Evolutionary conservation across 768 basidiomycete genomes (phyloP).

Genomic region (Phanerochaete carnosa): DNA sequence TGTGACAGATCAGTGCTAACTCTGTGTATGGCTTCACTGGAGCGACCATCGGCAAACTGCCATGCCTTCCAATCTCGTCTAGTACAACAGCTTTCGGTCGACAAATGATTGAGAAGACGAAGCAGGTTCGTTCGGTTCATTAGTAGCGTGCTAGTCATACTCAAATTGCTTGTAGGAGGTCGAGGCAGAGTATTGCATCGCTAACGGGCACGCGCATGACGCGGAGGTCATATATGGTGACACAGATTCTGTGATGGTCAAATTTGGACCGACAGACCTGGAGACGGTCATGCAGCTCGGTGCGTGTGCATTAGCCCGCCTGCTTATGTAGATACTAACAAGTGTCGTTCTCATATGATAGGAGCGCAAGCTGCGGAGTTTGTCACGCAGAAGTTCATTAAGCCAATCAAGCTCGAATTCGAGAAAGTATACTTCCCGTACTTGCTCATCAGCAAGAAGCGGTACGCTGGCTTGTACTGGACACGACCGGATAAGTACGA

Average conservation of each 20-base stretch:
- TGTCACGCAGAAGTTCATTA: conserved; percentile 87
- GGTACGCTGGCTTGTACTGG: conserved; percentile 98
- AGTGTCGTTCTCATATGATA: conserved; percentile 25
- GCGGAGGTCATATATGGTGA: conserved; percentile 98
- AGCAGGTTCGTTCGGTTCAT: conserved; percentile 49
- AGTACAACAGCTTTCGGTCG: conserved; percentile 95
- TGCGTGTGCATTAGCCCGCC: conserved; percentile 30
- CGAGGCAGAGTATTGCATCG: conserved; percentile 79
- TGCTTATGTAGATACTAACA: too few relatives aligned
- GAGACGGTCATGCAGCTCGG: conserved; percentile 87
- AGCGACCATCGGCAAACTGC: conserved; percentile 94
- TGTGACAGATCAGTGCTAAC: conserved; percentile 88
- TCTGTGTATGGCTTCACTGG: conserved; percentile 99
- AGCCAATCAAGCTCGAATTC: conserved; percentile 98
- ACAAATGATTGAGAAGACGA: conserved; percentile 98
- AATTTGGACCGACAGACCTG: conserved; percentile 89
- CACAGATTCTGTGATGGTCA: conserved; percentile 99
- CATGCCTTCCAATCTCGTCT: conserved; percentile 94
- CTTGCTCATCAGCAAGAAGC: conserved; percentile 96
- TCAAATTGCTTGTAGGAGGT: conserved; percentile 57
- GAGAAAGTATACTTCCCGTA: conserved; percentile 99
- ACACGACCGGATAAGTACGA: conserved; percentile 93
- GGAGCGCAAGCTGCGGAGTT: conserved; percentile 90
- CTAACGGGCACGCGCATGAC: conserved; percentile 82
- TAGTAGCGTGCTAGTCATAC: background rate